Evolutionary conservation across 345 rosid genomes (phyloP), one percentile per base, ranked within the genome.

Genomic region (Lagerstroemia speciosa): DNA sequence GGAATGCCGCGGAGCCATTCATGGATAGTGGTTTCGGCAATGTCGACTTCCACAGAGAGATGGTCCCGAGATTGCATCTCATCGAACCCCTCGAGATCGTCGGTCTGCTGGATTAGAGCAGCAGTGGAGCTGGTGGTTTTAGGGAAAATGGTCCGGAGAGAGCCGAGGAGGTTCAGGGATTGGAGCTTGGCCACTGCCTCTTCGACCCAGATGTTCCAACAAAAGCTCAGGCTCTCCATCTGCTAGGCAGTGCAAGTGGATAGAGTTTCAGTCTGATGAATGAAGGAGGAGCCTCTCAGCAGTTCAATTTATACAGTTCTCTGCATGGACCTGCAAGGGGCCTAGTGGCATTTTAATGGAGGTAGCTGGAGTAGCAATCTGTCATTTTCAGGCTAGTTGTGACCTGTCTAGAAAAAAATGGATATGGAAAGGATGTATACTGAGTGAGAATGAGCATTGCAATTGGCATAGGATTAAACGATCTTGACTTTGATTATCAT

Each of bases 1-100:
- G 94, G 96, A 71, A 83, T 75, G 50, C 91, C 92, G 43, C 75
- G 94, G 72, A 93, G 87, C 98, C 96, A 93, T 40, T 78, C 76
- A 20, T 65, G 81, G 70, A 84, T 89, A 8, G 97, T 91, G 72
- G 85, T 60, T 33, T 77, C 76, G 6, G 93, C 80, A 27, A 93
- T 81, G 22, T 84, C 78, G 62, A 91, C 82, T 68, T 89, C 86
- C 16, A 93, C 90, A 0, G 97, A 82, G 67, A 76, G 73, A 5
- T 96, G 86, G 80, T 93, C 98, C 94, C 96, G 87, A 14, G 72
- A 84, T 67, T 75, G 83, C 90, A 93, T 74, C 79, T 79, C 72
- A 33, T 86, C 87, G 83, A 91, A 91, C 81, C 86, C 88, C 80
- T 91, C 70, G 78, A 76, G 79, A 12, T 76, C 87, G 8, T 82